Percentiles rank a stretch among this genome's conserved stretches.
Evolutionary conservation across 768 basidiomycete genomes (phyloP).

Genomic region (Leccinum barrowsii): DNA sequence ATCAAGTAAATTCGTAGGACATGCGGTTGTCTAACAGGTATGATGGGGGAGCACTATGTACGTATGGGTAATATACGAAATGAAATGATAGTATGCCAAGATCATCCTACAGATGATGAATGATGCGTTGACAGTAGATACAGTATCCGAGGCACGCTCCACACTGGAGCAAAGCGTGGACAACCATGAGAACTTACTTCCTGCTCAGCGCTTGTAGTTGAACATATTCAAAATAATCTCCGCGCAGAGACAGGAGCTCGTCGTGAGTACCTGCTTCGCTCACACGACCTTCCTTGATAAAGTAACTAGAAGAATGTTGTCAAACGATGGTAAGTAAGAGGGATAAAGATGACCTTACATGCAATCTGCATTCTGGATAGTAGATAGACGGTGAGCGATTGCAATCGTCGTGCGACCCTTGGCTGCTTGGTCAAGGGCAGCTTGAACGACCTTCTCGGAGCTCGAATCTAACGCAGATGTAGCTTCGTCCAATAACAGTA

Average conservation of each 20-base stretch:
- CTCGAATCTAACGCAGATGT: slow-evolving; percentile 89
- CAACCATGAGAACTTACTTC: slow-evolving; percentile 1
- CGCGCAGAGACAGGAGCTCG: slow-evolving; percentile 60
- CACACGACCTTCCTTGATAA: slow-evolving; percentile 83
- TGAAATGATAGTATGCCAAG: background rate
- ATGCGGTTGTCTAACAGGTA: background rate
- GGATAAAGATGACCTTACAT: slow-evolving; percentile 51
- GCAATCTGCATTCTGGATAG: slow-evolving; percentile 87
- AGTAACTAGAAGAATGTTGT: slow-evolving; percentile 56
- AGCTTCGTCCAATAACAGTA: slow-evolving; percentile 84
- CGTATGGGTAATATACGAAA: background rate
- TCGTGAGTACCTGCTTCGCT: slow-evolving; percentile 88
- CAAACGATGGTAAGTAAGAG: background rate
- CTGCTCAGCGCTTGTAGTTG: slow-evolving; percentile 75
- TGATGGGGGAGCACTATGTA: background rate
- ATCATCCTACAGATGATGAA: background rate
- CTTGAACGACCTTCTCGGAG: slow-evolving; percentile 93
- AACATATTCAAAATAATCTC: slow-evolving; percentile 84
- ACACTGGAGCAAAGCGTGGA: background rate
- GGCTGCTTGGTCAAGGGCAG: slow-evolving; percentile 87
- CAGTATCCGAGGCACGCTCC: background rate
- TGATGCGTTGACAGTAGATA: background rate
- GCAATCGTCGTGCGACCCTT: slow-evolving; percentile 92
- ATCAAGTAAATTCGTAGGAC: background rate
- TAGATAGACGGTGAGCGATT: slow-evolving; percentile 93